These are phyloP conservation scores for Epichloe typhina DNA, from an alignment of 2,329 filamentous ascomycete species.

Conservation along the genomic window DNA sequence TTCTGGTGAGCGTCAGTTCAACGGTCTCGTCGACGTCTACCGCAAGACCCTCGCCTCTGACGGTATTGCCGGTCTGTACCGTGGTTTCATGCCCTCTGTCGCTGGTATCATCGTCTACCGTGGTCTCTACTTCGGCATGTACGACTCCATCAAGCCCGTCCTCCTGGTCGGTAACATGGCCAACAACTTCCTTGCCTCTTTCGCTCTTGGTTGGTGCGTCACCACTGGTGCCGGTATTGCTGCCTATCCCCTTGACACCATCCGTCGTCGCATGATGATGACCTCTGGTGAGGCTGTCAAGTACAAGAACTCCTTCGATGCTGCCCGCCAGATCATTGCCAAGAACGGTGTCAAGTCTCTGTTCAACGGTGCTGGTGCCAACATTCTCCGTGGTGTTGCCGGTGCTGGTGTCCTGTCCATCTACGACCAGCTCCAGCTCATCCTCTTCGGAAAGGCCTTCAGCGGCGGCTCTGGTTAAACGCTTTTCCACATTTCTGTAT, in stretches of 20 bases:
- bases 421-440: slow-evolving; percentile 99
- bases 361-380: slow-evolving; percentile 99
- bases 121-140: slow-evolving; percentile 99
- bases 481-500: slow-evolving; percentile 26
- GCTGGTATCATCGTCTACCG: slow-evolving; percentile 99
- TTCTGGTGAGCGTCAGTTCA: slow-evolving; percentile 98
- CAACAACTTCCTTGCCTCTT: slow-evolving; percentile 99
- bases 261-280: slow-evolving; percentile 99
- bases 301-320: slow-evolving; percentile 95
- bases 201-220: slow-evolving; percentile 96
- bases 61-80: slow-evolving; percentile 99
- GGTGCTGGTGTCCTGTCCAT: slow-evolving; percentile 99
- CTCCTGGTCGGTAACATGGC: slow-evolving; percentile 80
- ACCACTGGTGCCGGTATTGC: slow-evolving; percentile 99
- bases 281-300: slow-evolving; percentile 95
- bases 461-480: slow-evolving; percentile 48
- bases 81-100: slow-evolving; percentile 99
- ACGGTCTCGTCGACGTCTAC: slow-evolving; percentile 99
- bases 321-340: slow-evolving; percentile 90
- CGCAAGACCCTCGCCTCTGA: slow-evolving; percentile 98
- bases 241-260: slow-evolving; percentile 99
- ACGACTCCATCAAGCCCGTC: slow-evolving; percentile 99
- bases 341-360: slow-evolving; percentile 97
- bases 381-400: slow-evolving; percentile 99
- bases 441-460: slow-evolving; percentile 99